phyloP scores from a whole-genome alignment of 2,329 filamentous ascomycete genomes.

The Clarireedia paspali region DNA sequence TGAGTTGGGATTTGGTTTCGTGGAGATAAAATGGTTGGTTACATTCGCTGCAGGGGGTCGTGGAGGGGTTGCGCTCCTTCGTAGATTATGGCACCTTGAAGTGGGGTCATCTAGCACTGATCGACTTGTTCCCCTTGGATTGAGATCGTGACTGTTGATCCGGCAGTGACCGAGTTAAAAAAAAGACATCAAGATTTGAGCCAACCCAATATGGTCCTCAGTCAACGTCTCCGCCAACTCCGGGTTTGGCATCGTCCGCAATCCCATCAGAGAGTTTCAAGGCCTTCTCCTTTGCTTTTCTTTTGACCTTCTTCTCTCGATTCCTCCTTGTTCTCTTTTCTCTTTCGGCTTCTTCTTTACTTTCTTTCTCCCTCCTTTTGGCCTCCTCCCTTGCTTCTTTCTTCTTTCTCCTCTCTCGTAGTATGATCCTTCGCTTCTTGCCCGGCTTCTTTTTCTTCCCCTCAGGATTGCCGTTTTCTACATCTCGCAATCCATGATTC shows the following conservation, averaged over 20 bases:
- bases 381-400: constrained; percentile 31
- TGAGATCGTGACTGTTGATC: constrained; percentile 4
- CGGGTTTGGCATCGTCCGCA: neutral
- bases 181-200: neutral
- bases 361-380: constrained; percentile 33
- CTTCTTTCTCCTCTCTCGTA: constrained; percentile 36
- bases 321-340: constrained; percentile 59
- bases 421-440: constrained; percentile 50
- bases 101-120: neutral
- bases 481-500: constrained; percentile 4
- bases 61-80: neutral
- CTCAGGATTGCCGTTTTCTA: constrained; percentile 1
- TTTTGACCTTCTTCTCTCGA: constrained; percentile 50
- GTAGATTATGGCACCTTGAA: constrained; percentile 6
- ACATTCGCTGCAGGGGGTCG: neutral
- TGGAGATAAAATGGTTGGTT: constrained; percentile 3
- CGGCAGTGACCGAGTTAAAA: neutral
- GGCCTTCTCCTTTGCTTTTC: constrained; percentile 49
- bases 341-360: constrained; percentile 48
- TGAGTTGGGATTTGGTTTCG: neutral
- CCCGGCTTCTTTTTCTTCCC: constrained; percentile 40
- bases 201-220: neutral
- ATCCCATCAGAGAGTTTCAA: constrained; percentile 34
- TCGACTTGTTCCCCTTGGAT: neutral
- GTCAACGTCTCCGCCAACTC: constrained; percentile 3